phyloP scores from a whole-genome alignment of 2,329 filamentous ascomycete species.

The Madurella fahalii region DNA sequence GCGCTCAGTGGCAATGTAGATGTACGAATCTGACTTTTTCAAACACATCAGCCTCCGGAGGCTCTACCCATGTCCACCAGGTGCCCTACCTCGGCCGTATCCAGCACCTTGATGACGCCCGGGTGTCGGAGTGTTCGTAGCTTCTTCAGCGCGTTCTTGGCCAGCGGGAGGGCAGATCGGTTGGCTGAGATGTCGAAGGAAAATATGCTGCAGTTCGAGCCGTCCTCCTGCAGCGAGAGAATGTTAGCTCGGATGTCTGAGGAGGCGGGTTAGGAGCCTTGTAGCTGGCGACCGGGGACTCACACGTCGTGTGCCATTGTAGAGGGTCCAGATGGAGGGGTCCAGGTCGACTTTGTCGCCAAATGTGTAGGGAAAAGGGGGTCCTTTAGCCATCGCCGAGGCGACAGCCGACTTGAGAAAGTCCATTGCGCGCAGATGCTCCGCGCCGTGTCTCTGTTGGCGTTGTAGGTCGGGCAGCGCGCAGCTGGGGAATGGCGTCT shows the following conservation, averaged over 20 bases:
- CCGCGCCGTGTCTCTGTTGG: neutral
- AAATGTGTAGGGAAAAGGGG: slow-evolving; percentile 87
- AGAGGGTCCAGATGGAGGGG: slow-evolving; percentile 92
- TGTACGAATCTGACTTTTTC: slow-evolving; percentile 78
- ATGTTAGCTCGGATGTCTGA: neutral
- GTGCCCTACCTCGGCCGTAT: slow-evolving; percentile 76
- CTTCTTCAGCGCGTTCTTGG: slow-evolving; percentile 91
- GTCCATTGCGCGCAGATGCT: slow-evolving; percentile 62
- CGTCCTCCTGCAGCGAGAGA: slow-evolving; percentile 66
- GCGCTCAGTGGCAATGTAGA: slow-evolving; percentile 94
- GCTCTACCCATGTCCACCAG: neutral
- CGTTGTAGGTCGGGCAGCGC: too few species aligned
- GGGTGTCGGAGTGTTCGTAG: slow-evolving; percentile 89
- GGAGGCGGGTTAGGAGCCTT: neutral
- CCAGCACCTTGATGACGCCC: slow-evolving; percentile 87
- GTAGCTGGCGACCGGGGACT: slow-evolving; percentile 22
- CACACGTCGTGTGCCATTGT: slow-evolving; percentile 90
- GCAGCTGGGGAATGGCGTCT: neutral
- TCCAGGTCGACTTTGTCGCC: slow-evolving; percentile 90
- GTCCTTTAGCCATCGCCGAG: slow-evolving; percentile 92
- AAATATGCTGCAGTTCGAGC: slow-evolving; percentile 93
- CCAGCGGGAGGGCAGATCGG: slow-evolving; percentile 75
- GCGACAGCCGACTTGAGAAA: slow-evolving; percentile 97
- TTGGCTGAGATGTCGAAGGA: slow-evolving; percentile 86
- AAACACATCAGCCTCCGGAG: slow-evolving; percentile 16